phyloP scores from a whole-genome alignment of 1,284 basidiomycete species.

The Ceratobasidium sp. region DNA sequence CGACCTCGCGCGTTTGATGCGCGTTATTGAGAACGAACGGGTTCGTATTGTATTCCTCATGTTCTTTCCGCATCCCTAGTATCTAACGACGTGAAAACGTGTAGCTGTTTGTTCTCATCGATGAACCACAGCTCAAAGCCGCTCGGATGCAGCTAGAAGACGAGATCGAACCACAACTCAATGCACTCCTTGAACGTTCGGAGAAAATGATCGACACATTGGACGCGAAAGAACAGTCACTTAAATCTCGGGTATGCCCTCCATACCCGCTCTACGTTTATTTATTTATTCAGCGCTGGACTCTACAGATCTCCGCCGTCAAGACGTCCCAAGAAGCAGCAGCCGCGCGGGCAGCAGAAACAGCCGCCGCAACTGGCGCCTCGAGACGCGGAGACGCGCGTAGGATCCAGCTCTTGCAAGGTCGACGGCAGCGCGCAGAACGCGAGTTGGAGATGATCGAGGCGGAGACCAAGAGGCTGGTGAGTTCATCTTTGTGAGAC shows the following conservation, averaged over 20 bases:
- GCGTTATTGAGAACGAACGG: conserved; percentile 47
- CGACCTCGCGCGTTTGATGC: conserved; percentile 46
- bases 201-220: conserved; percentile 48
- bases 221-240: conserved; percentile 44
- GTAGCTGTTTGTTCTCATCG: conserved; percentile 48
- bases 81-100: not conserved
- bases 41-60: conserved; percentile 35
- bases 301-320: conserved; percentile 26
- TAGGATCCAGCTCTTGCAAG: conserved; percentile 25
- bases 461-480: conserved; percentile 29
- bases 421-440: conserved; percentile 31
- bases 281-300: not conserved
- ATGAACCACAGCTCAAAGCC: conserved; percentile 47
- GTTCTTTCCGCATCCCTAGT: not conserved
- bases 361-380: conserved; percentile 20
- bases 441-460: conserved; percentile 29
- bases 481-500: not conserved
- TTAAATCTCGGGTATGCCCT: conserved; percentile 40
- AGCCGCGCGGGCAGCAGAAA: conserved; percentile 17
- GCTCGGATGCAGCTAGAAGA: conserved; percentile 46
- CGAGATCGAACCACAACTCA: conserved; percentile 47
- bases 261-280: not conserved
- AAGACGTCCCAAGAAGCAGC: conserved; percentile 34
- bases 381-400: conserved; percentile 35
- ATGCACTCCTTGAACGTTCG: conserved; percentile 45